Evolutionary conservation across 164 flowering plant genomes (phyloP), one percentile per base, ranked within the genome.

Genomic region (Piper longum): DNA sequence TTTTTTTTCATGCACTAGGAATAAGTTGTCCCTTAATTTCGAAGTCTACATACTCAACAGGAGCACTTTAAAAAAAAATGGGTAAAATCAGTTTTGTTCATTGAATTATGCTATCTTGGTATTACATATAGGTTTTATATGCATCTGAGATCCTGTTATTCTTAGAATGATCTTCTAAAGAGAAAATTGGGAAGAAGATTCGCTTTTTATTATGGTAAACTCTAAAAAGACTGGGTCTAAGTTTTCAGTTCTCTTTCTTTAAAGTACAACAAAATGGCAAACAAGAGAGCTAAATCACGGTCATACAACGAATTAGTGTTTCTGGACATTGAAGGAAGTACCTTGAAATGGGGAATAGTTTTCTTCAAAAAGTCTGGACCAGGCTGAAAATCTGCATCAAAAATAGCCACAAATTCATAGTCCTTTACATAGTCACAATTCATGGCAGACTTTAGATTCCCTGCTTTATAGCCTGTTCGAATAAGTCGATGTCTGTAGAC

Each of bases 301-400:
- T 48, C 12, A 9, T 48, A 5, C 14, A 9, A 48, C 3, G 12
- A 5, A 48, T 14, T 48, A 2, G 16, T 17, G 39, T 9, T 16
- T 56, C 36, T 56, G 59, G 39, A 16, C 44, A 12, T 41, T 26
- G 52, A 19, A 39, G 67, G 52, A 19, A 39, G 67, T 81, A 95
- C 99, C 96, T 88, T 85, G 61, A 95, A 95, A 74, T 88, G 78
- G 43, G 97, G 99, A 65, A 95, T 66, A 7, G 99, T 95, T 72
- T 79, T 83, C 83, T 87, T 91, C 80, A 95, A 77, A 76, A 95
- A 95, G 72, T 95, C 97, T 56, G 96, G 86, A 17, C 66, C 77
- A 11, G 99, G 99, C 76, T 90, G 99, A 73, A 91, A 95, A 79
- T 95, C 99, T 26, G 99, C 92, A 77, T 93, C 99, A 72, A 93